phyloP scores from a whole-genome alignment of 208 protist genomes.

The Wallacemonas rigidus region DNA sequence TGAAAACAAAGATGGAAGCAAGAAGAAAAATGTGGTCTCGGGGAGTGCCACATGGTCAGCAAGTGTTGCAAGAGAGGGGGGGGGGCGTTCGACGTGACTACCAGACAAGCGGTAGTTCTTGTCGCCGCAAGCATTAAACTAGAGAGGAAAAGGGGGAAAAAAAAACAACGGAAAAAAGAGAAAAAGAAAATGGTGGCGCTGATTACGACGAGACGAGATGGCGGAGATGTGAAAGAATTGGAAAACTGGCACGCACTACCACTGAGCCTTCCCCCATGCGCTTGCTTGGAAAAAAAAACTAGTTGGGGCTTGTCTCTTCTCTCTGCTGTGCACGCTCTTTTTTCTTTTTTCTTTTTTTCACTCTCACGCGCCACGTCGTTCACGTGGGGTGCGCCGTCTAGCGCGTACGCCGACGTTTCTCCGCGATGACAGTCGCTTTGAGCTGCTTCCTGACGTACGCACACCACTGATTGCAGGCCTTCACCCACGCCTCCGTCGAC shows the following conservation, averaged over 20 bases:
- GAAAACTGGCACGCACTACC: too few species aligned
- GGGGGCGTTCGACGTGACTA: not conserved
- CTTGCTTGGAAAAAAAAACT: too few species aligned
- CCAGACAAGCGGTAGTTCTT: constrained; percentile 1
- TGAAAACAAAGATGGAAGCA: not conserved
- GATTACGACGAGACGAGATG: too few species aligned
- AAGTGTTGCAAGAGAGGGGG: not conserved
- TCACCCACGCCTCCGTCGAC: constrained; percentile 17
- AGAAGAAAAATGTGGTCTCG: constrained; percentile 7
- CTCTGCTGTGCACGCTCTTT: not conserved
- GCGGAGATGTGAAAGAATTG: too few species aligned
- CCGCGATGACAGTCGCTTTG: constrained; percentile 6
- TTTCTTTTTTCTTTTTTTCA: not conserved
- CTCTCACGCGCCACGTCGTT: not conserved
- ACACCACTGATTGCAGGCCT: constrained; percentile 19
- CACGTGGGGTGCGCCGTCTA: not conserved
- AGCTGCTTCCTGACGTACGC: constrained; percentile 11
- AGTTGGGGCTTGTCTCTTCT: not conserved
- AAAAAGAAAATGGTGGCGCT: not conserved
- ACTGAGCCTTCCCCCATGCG: too few species aligned
- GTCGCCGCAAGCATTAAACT: constrained; percentile 3
- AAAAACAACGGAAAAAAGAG: constrained; percentile 1
- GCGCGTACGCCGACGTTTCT: not conserved
- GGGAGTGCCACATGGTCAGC: not conserved
- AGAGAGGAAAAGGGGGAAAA: constrained; percentile 12